Percentiles rank a stretch among this genome's conserved stretches.
Evolutionary conservation across 495 filamentous ascomycete genomes (phyloP).

Genomic region (Xylaria palmicola): DNA sequence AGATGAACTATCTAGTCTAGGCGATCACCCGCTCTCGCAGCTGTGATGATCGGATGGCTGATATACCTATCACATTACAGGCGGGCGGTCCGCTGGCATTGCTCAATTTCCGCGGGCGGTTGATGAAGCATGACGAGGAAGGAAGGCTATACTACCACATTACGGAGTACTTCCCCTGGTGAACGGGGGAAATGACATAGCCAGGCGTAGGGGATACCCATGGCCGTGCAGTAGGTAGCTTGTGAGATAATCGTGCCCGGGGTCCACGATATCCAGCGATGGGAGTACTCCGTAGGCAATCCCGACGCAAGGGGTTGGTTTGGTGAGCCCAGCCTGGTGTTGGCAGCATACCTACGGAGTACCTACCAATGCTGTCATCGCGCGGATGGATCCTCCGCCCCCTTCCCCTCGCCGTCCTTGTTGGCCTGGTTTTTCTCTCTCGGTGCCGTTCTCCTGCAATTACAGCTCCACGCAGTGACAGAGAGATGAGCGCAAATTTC

Average conservation of each 20-base stretch:
- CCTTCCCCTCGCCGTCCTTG: background rate
- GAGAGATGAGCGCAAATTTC: background rate
- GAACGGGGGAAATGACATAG: no score
- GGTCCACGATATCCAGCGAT: no score
- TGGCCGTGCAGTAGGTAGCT: no score
- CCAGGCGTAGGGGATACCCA: no score
- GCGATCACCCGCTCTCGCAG: conserved; percentile 6
- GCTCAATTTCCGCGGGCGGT: conserved; percentile 1
- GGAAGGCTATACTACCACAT: background rate
- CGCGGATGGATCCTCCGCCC: background rate
- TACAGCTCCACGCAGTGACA: background rate
- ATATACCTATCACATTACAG: background rate
- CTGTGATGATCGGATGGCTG: background rate
- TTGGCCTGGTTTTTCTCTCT: background rate
- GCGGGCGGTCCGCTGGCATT: background rate
- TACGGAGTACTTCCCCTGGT: background rate
- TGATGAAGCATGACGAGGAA: background rate
- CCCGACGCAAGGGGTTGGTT: conserved; percentile 4
- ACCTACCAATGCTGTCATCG: conserved; percentile 1
- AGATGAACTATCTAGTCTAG: background rate
- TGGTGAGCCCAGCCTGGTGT: background rate
- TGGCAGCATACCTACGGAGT: background rate
- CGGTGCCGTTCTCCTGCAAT: background rate
- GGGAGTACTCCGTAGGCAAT: background rate
- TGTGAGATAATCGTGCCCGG: no score